phyloP scores from a whole-genome alignment of 371 early-diverging fungal species.

The Mucor circinelloides region DNA sequence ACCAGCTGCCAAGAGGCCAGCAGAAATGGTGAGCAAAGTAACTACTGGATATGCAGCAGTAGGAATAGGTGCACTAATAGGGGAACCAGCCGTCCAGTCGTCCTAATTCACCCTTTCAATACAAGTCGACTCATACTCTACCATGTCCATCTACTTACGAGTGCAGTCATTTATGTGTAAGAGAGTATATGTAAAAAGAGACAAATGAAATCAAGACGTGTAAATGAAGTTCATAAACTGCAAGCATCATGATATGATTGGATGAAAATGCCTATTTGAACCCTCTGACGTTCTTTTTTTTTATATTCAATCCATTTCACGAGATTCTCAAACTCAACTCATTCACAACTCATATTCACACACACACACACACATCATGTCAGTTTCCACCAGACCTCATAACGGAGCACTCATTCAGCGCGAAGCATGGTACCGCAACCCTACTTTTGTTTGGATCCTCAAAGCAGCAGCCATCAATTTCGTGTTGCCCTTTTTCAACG shows the following conservation, averaged over 20 bases:
- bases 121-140: neutral
- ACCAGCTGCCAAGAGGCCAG: constrained; percentile 41
- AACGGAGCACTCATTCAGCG: constrained; percentile 24
- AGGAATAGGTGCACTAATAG: constrained; percentile 38
- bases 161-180: constrained; percentile 19
- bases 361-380: neutral
- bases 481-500: constrained; percentile 75
- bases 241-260: neutral
- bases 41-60: constrained; percentile 33
- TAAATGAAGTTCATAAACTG: neutral
- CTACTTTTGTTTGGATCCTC: constrained; percentile 42
- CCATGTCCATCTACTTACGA: constrained; percentile 8
- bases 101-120: constrained; percentile 17
- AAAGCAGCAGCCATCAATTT: constrained; percentile 64
- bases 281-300: neutral
- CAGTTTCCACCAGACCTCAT: neutral
- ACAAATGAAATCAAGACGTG: neutral
- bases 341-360: neutral
- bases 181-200: neutral
- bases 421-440: constrained; percentile 53
- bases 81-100: constrained; percentile 32
- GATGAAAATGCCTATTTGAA: neutral
- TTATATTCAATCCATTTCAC: neutral
- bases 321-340: neutral
- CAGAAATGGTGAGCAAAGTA: constrained; percentile 29